These are phyloP conservation scores for Pachyrhizus erosus DNA, from an alignment of 306 rosid genomes.

Conservation along the genomic window DNA sequence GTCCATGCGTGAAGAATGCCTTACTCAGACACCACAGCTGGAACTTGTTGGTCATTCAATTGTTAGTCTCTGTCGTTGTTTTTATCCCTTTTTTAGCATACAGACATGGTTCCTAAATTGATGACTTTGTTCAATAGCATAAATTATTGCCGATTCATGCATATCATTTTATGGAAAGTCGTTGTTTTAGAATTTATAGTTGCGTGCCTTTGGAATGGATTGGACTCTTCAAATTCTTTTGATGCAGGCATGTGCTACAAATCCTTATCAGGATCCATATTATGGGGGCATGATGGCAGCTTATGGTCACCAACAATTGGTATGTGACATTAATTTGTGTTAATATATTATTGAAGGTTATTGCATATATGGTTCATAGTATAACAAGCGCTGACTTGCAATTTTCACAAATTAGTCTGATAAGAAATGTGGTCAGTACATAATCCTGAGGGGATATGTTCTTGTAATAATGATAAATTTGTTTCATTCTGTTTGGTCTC, in stretches of 20 bases:
- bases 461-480: not conserved
- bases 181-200: slow-evolving; percentile 33
- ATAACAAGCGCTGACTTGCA: not conserved
- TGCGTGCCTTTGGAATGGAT: slow-evolving; percentile 42
- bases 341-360: slow-evolving; percentile 9
- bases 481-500: not conserved
- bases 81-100: slow-evolving; percentile 9
- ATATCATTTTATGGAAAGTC: slow-evolving; percentile 33
- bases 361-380: slow-evolving; percentile 5
- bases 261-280: slow-evolving; percentile 88
- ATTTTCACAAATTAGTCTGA: slow-evolving; percentile 18
- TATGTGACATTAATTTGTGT: slow-evolving; percentile 47
- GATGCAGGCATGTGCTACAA: slow-evolving; percentile 88
- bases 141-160: slow-evolving; percentile 28
- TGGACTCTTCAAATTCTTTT: slow-evolving; percentile 49
- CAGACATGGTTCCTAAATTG: slow-evolving; percentile 29
- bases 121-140: slow-evolving; percentile 16
- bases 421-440: not conserved
- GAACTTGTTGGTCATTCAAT: slow-evolving; percentile 97
- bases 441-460: slow-evolving; percentile 28
- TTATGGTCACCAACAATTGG: slow-evolving; percentile 86
- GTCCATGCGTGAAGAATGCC: slow-evolving; percentile 58
- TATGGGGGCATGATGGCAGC: slow-evolving; percentile 90
- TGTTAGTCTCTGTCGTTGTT: slow-evolving; percentile 54
- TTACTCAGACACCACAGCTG: slow-evolving; percentile 73